These are phyloP conservation scores for Poa annua DNA, from an alignment of 176 grass and related monocot genomes.

Conservation along the genomic window DNA sequence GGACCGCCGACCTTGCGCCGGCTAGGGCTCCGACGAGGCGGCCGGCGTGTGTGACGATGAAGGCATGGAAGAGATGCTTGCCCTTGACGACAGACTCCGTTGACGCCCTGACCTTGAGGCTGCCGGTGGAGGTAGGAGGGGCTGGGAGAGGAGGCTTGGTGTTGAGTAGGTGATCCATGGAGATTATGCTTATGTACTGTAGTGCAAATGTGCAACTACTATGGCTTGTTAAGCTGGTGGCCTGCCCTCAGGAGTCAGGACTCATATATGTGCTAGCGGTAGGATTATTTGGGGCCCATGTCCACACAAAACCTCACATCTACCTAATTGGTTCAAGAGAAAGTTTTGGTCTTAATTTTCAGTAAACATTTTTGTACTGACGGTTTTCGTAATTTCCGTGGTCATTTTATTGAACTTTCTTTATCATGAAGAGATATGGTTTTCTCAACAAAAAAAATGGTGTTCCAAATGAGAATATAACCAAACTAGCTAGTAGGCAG, in stretches of 20 bases:
- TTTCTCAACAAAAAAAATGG: too few species aligned
- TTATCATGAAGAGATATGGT: background rate
- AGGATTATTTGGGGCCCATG: background rate
- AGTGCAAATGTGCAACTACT: background rate
- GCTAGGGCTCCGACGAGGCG: slow-evolving; percentile 22
- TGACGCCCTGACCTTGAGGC: slow-evolving; percentile 1
- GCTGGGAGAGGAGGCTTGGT: slow-evolving; percentile 28
- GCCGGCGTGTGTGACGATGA: slow-evolving; percentile 22
- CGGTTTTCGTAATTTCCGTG: background rate
- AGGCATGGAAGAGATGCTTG: slow-evolving; percentile 35
- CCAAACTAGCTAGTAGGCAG: background rate
- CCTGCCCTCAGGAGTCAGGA: background rate
- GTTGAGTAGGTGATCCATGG: slow-evolving; percentile 40
- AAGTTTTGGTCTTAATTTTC: background rate
- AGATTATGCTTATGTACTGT: background rate
- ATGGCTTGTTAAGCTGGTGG: slow-evolving; percentile 2
- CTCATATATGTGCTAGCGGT: slow-evolving; percentile 24
- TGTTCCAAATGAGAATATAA: background rate
- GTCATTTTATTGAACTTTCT: background rate
- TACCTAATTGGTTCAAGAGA: background rate
- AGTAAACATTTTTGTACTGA: background rate
- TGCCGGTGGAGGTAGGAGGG: background rate
- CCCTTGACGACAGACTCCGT: slow-evolving; percentile 1
- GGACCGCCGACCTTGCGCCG: slow-evolving; percentile 21
- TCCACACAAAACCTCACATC: background rate